Conservation (phyloP, 1,284 basidiomycete genomes). For the Ceratobasidium papillatum region DNA sequence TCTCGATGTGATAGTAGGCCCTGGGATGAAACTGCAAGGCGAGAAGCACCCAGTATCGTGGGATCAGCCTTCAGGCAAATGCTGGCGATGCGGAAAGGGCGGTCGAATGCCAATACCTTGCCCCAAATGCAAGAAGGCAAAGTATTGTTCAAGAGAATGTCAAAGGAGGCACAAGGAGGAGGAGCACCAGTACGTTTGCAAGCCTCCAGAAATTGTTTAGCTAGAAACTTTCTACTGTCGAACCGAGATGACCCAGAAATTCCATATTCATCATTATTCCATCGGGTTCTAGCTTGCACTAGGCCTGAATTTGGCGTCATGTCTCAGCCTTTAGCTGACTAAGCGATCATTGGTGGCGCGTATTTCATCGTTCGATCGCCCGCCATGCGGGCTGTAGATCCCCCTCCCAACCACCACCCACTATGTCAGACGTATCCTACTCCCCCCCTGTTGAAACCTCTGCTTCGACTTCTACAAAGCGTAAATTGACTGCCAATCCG, state of each 20-base stretch:
- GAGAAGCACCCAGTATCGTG: background rate
- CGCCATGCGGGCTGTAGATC: background rate
- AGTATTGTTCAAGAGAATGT: conserved; percentile 18
- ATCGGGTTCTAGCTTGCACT: no score
- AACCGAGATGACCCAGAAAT: no score
- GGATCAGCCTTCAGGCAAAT: background rate
- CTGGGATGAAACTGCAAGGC: background rate
- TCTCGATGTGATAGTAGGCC: conserved; percentile 7
- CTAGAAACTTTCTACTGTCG: no score
- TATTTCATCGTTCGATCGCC: background rate
- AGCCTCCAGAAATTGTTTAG: background rate
- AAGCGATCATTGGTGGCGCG: background rate
- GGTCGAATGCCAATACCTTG: background rate
- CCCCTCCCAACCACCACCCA: background rate
- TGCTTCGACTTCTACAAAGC: conserved; percentile 10
- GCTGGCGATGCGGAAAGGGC: conserved; percentile 10
- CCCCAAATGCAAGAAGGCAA: conserved; percentile 5
- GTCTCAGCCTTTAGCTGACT: background rate
- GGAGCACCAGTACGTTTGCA: conserved; percentile 13
- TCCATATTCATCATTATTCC: no score
- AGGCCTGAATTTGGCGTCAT: background rate
- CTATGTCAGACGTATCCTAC: conserved; percentile 27
- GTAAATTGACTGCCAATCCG: conserved; percentile 3
- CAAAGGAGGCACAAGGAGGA: conserved; percentile 19
- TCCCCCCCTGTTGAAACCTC: background rate